phyloP scores from a whole-genome alignment of 2,329 filamentous ascomycete species.

The Microsporum audouinii region DNA sequence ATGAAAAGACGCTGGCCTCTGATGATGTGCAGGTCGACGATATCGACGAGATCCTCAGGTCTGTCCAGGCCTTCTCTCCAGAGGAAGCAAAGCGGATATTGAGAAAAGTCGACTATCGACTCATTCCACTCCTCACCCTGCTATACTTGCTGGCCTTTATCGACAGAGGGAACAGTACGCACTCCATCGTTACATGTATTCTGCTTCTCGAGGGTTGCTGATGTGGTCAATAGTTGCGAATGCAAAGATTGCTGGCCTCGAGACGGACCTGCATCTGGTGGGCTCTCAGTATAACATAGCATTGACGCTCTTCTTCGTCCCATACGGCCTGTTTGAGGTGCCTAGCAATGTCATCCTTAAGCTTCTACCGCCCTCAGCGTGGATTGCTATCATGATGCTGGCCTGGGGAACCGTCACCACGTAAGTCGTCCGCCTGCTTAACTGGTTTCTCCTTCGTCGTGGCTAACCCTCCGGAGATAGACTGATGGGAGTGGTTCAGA shows the following conservation, averaged over 20 bases:
- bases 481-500: conserved; percentile 42
- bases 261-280: conserved; percentile 20
- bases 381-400: conserved; percentile 41
- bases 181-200: not conserved
- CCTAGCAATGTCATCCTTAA: conserved; percentile 35
- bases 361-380: conserved; percentile 27
- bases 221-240: conserved; percentile 23
- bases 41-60: conserved; percentile 5
- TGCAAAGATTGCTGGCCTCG: conserved; percentile 25
- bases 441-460: not conserved
- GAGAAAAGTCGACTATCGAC: conserved; percentile 31
- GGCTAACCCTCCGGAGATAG: conserved; percentile 15
- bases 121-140: conserved; percentile 32
- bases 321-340: conserved; percentile 31
- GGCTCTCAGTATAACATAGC: conserved; percentile 32
- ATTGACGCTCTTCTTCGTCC: conserved; percentile 30
- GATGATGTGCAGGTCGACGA: conserved; percentile 8
- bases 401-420: conserved; percentile 23
- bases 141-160: conserved; percentile 63
- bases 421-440: not conserved
- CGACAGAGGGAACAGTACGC: conserved; percentile 42
- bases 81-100: conserved; percentile 20
- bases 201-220: not conserved
- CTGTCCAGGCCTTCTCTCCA: conserved; percentile 9
- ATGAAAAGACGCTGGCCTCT: not conserved